Percentiles rank a stretch among this genome's conserved stretches.
These are phyloP conservation scores for Eimeria necatrix DNA, from an alignment of 169 alveolate genomes.

Conservation along the genomic window DNA sequence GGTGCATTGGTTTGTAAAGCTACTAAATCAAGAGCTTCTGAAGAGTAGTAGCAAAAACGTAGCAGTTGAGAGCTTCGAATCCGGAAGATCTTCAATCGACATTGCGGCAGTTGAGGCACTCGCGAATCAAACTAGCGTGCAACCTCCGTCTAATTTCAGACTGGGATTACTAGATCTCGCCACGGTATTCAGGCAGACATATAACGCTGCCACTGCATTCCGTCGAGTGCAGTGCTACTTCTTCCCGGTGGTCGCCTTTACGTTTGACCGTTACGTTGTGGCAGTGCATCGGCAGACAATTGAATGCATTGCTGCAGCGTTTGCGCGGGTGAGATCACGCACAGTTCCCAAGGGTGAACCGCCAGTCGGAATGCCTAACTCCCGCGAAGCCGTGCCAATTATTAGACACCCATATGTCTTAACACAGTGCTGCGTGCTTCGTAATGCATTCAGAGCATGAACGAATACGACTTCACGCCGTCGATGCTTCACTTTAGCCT, in stretches of 20 bases:
- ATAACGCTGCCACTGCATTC: conserved; percentile 53
- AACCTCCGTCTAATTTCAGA: not conserved
- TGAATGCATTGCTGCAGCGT: conserved; percentile 50
- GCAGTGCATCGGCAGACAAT: conserved; percentile 41
- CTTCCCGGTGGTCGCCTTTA: conserved; percentile 59
- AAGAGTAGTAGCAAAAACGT: not conserved
- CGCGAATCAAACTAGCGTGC: not conserved
- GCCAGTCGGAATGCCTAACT: too few species aligned
- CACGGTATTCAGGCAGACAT: conserved; percentile 50
- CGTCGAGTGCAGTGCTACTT: conserved; percentile 60
- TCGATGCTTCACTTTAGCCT: conserved; percentile 1
- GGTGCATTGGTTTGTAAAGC: conserved; percentile 69
- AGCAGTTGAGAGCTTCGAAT: not conserved
- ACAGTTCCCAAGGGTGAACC: too few species aligned
- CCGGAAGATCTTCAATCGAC: not conserved
- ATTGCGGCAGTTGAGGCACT: conserved; percentile 32
- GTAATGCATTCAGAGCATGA: conserved; percentile 50
- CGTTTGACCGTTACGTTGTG: conserved; percentile 33
- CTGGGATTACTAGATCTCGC: conserved; percentile 54
- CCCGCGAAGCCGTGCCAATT: too few species aligned
- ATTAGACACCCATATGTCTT: not conserved
- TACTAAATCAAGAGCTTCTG: conserved; percentile 30
- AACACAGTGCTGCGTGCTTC: not conserved
- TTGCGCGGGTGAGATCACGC: conserved; percentile 34
- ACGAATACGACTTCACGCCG: conserved; percentile 56